These are phyloP conservation scores for Zoysia japonica DNA, from an alignment of 176 grass and related monocot genomes.

Conservation along the genomic window DNA sequence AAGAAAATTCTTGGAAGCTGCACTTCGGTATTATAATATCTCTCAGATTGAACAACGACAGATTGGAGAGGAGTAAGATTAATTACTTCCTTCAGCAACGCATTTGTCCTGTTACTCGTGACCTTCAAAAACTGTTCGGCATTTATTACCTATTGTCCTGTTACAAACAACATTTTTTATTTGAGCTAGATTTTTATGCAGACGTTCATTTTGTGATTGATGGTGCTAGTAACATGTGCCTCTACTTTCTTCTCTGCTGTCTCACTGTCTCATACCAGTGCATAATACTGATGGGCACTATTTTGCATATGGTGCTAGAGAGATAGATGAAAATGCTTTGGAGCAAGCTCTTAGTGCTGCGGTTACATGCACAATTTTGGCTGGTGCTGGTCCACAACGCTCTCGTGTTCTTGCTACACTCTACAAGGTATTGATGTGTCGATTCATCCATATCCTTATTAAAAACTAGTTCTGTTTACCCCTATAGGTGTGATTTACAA, in stretches of 20 bases:
- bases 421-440: slow-evolving; percentile 71
- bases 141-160: not conserved
- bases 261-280: not conserved
- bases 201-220: not conserved
- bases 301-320: slow-evolving; percentile 51
- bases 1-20: slow-evolving; percentile 94
- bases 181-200: not conserved
- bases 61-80: slow-evolving; percentile 95
- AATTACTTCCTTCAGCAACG: not conserved
- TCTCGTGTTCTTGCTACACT: slow-evolving; percentile 95
- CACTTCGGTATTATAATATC: slow-evolving; percentile 92
- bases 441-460: not conserved
- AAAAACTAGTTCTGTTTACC: too few species aligned
- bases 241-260: not conserved
- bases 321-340: slow-evolving; percentile 96
- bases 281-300: slow-evolving; percentile 25
- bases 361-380: slow-evolving; percentile 97
- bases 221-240: not conserved
- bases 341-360: slow-evolving; percentile 98
- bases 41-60: slow-evolving; percentile 97
- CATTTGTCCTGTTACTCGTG: slow-evolving; percentile 2
- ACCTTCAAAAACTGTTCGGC: not conserved
- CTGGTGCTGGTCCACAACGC: slow-evolving; percentile 92
- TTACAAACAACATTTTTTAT: not conserved
- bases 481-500: too few species aligned